These are phyloP conservation scores for Solanum gandarillasii DNA, from an alignment of 257 asterid genomes.

Conservation along the genomic window DNA sequence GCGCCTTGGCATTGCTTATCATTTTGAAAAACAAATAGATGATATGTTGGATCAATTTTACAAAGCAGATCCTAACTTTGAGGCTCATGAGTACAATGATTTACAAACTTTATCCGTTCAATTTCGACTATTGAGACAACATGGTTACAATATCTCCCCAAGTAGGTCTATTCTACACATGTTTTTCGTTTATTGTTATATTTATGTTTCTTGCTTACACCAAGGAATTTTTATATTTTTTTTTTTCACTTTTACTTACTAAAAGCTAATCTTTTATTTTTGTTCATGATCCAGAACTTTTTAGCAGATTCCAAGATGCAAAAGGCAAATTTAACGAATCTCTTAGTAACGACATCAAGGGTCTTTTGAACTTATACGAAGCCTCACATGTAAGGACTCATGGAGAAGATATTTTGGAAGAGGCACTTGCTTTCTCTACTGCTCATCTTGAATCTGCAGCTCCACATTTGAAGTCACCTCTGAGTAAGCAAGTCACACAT, in stretches of 20 bases:
- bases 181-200: too few species aligned
- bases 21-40: conserved; percentile 21
- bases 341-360: background rate
- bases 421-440: conserved; percentile 7
- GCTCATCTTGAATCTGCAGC: conserved; percentile 5
- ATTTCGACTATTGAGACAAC: conserved; percentile 29
- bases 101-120: conserved; percentile 10
- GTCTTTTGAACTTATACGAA: conserved; percentile 21
- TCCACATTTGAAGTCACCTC: background rate
- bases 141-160: conserved; percentile 20
- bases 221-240: background rate
- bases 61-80: background rate
- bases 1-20: conserved; percentile 30
- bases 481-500: conserved; percentile 12
- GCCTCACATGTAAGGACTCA: conserved; percentile 26
- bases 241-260: too few species aligned
- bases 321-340: conserved; percentile 7
- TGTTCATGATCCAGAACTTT: conserved; percentile 2
- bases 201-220: background rate
- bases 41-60: conserved; percentile 6
- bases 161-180: background rate
- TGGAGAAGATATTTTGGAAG: conserved; percentile 20
- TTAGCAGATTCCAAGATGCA: conserved; percentile 16
- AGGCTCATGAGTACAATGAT: background rate
- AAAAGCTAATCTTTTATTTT: background rate